phyloP scores from a whole-genome alignment of 192 early-diverging fungal genomes.

The Gamsiella multidivaricata region DNA sequence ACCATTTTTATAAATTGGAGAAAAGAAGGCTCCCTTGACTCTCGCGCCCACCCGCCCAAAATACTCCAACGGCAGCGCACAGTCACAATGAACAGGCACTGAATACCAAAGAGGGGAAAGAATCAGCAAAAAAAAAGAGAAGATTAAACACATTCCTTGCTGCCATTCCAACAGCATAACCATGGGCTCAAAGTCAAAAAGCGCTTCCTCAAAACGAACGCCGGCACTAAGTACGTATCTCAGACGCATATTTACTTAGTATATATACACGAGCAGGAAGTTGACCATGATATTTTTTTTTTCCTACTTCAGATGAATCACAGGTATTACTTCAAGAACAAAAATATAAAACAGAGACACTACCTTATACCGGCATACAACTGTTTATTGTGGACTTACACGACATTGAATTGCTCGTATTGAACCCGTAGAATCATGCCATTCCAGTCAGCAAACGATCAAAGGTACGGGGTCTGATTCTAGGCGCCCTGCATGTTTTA shows the following conservation, averaged over 20 bases:
- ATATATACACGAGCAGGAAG: too few relatives aligned
- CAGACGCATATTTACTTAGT: too few relatives aligned
- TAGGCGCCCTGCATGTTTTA: background rate
- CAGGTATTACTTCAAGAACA: conserved; percentile 20
- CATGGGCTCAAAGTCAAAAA: conserved; percentile 45
- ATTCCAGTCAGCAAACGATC: conserved; percentile 28
- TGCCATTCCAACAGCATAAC: conserved; percentile 5
- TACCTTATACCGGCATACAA: too few relatives aligned
- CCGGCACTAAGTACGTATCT: conserved; percentile 19
- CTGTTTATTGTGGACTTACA: too few relatives aligned
- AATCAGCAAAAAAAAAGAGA: background rate
- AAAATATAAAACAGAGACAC: background rate
- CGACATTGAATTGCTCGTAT: background rate
- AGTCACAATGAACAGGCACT: conserved; percentile 26
- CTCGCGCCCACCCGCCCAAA: conserved; percentile 2
- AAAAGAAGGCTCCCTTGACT: conserved; percentile 33
- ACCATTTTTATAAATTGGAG: conserved; percentile 43
- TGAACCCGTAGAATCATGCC: conserved; percentile 20
- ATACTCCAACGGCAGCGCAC: background rate
- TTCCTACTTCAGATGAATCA: conserved; percentile 17
- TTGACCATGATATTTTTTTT: background rate
- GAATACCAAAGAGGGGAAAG: background rate
- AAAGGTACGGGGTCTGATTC: conserved; percentile 12
- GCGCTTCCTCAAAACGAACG: conserved; percentile 25
- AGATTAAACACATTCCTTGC: background rate